Percentiles rank a stretch among this genome's conserved stretches.
Conservation (phyloP, 345 rosid genomes). For the Hibiscus tridactylites region DNA sequence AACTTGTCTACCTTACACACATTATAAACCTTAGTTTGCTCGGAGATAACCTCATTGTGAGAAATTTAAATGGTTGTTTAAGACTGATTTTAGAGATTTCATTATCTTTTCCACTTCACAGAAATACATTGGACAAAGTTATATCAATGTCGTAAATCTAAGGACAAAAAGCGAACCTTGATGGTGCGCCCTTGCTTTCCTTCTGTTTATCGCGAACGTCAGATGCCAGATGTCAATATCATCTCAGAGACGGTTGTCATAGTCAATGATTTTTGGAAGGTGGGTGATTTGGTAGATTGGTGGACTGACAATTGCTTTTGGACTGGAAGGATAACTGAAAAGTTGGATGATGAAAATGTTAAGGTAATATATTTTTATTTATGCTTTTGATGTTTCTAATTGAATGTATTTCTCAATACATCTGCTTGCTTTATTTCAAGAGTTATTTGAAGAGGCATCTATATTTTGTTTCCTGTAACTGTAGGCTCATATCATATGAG, state of each 20-base stretch:
- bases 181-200: slow-evolving; percentile 64
- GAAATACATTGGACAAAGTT: slow-evolving; percentile 27
- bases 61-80: not conserved
- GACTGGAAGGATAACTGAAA: slow-evolving; percentile 41
- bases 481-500: not conserved
- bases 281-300: slow-evolving; percentile 74
- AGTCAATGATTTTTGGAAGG: slow-evolving; percentile 40
- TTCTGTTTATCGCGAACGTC: slow-evolving; percentile 26
- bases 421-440: not conserved
- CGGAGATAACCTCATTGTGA: not conserved
- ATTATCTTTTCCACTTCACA: slow-evolving; percentile 12
- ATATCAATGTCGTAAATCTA: slow-evolving; percentile 23
- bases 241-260: slow-evolving; percentile 33
- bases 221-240: slow-evolving; percentile 20
- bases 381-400: not conserved
- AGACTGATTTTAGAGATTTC: not conserved
- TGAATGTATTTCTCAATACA: not conserved
- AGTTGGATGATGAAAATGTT: slow-evolving; percentile 25
- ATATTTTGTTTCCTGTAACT: not conserved
- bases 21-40: not conserved
- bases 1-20: not conserved
- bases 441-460: not conserved
- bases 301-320: slow-evolving; percentile 47
- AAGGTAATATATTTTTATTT: slow-evolving; percentile 27
- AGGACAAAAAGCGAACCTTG: slow-evolving; percentile 17